phyloP scores from a whole-genome alignment of 1,284 basidiomycete species.

The Psilocybe mexicana region DNA sequence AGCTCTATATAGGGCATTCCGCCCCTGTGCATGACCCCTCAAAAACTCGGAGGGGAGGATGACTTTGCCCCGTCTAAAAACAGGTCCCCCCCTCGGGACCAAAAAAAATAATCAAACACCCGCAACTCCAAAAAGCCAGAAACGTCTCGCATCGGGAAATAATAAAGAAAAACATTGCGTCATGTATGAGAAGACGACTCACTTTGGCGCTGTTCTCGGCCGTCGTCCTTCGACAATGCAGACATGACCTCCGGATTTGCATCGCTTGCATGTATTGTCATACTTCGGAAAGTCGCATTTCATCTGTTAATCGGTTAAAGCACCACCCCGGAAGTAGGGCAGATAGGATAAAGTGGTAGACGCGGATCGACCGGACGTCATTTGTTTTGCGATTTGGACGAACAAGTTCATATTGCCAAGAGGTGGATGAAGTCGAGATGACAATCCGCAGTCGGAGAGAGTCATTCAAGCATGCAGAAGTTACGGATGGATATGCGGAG shows the following conservation, averaged over 20 bases:
- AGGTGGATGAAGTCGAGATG: background rate
- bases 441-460: background rate
- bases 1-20: background rate
- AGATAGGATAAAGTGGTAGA: conserved; percentile 9
- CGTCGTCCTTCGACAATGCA: conserved; percentile 82
- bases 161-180: conserved; percentile 13
- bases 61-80: background rate
- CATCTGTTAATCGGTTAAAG: conserved; percentile 51
- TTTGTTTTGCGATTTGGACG: background rate
- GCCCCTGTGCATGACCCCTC: background rate
- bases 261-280: conserved; percentile 72
- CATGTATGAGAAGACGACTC: conserved; percentile 37
- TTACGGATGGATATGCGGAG: background rate
- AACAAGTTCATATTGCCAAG: background rate
- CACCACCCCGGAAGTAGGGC: conserved; percentile 7
- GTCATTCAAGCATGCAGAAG: background rate
- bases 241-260: conserved; percentile 64
- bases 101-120: background rate
- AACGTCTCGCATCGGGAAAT: conserved; percentile 3
- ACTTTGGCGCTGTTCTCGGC: conserved; percentile 76
- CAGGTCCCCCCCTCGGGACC: background rate
- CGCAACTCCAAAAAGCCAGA: conserved; percentile 2
- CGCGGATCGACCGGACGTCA: conserved; percentile 13
- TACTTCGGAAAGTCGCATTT: conserved; percentile 73
- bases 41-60: background rate